Evolutionary conservation across 2,329 filamentous ascomycete species (phyloP).

Genomic region (Phaeophleospora eucalypticola): DNA sequence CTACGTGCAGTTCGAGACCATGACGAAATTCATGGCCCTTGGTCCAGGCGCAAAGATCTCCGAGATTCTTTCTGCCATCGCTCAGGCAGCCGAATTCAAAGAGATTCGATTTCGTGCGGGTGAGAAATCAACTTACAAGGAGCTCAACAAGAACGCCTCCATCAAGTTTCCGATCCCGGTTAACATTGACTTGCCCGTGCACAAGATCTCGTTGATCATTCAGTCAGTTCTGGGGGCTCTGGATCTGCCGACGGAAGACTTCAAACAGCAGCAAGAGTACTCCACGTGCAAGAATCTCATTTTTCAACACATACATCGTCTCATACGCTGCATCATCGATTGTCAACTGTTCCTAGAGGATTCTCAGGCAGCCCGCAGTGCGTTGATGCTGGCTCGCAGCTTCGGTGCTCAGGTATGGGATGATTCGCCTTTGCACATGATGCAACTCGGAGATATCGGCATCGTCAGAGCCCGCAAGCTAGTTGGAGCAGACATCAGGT

Average conservation of each 20-base stretch:
- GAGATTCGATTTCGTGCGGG: slow-evolving; percentile 66
- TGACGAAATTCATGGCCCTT: slow-evolving; percentile 65
- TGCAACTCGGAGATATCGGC: slow-evolving; percentile 77
- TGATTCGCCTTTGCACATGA: slow-evolving; percentile 71
- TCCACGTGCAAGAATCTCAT: slow-evolving; percentile 59
- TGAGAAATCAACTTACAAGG: slow-evolving; percentile 67
- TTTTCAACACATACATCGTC: slow-evolving; percentile 64
- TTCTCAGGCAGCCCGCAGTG: slow-evolving; percentile 61
- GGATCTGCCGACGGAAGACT: slow-evolving; percentile 58
- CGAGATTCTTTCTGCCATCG: slow-evolving; percentile 63
- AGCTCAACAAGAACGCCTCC: slow-evolving; percentile 64
- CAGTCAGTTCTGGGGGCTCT: slow-evolving; percentile 68
- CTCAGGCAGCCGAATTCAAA: slow-evolving; percentile 67
- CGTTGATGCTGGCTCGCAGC: slow-evolving; percentile 73
- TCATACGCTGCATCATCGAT: slow-evolving; percentile 72
- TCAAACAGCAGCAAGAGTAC: slow-evolving; percentile 54
- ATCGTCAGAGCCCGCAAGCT: slow-evolving; percentile 71
- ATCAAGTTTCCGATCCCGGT: slow-evolving; percentile 70
- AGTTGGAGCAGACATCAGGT: slow-evolving; percentile 64
- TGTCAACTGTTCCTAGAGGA: slow-evolving; percentile 63
- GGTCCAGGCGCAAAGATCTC: slow-evolving; percentile 58
- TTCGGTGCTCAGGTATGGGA: slow-evolving; percentile 78
- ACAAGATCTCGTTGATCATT: slow-evolving; percentile 75
- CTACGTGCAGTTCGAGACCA: slow-evolving; percentile 74
- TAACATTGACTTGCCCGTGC: slow-evolving; percentile 59